Base-by-base conservation (phyloP, 2,329 filamentous ascomycete species). In the Aspergillus persii region DNA sequence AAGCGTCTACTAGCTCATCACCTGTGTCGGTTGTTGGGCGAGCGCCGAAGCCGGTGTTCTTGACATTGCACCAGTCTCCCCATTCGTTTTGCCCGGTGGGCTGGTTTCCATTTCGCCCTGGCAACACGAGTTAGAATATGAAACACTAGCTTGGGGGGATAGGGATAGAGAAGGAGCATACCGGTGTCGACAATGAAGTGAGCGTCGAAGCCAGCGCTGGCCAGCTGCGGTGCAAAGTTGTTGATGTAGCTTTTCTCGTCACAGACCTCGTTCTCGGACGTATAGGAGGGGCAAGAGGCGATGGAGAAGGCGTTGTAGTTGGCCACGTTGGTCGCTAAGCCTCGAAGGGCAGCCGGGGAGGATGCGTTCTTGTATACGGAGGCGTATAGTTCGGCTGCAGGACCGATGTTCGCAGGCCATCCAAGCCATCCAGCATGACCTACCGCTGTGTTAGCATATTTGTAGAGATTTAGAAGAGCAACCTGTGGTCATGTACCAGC, bases 51-150 rank as follows among this genome's bases (percentile, higher is more conserved):
- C 87, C 87, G 59, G 86, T 83, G 33, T 82, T 83, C 51, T 77
- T 81, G 61, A 87, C 80, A 68, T 88, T 89, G 78, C 87, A 89
- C 87, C 87, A 89, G 70, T 89, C 80, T 47, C 86, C 86, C 85
- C 86, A 88, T 30, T 72, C 72, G 58, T 77, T 73, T 69, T 84
- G 83, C 3, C 74, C 69, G 23, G 83, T 85, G 41, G 83, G 83
- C 72, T 88, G 86, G 55, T 84, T 84, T 23, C 85, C 87, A 56
- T 83, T 86, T 64, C 88, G 86, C 67, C 75, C 82, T 83, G 57
- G 30, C 54, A 11, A 41, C 1, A 39, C 2, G 12, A 12, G 44
- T 61, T 57, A 61, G 53, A n/a, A 15, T 2, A 23, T 30, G n/a
- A n/a, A 4, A 15, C 8, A 11, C 30, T 29, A 30, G 3, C n/a